Base-by-base conservation (phyloP, 2,329 filamentous ascomycete species). In the Sporothrix phasma region DNA sequence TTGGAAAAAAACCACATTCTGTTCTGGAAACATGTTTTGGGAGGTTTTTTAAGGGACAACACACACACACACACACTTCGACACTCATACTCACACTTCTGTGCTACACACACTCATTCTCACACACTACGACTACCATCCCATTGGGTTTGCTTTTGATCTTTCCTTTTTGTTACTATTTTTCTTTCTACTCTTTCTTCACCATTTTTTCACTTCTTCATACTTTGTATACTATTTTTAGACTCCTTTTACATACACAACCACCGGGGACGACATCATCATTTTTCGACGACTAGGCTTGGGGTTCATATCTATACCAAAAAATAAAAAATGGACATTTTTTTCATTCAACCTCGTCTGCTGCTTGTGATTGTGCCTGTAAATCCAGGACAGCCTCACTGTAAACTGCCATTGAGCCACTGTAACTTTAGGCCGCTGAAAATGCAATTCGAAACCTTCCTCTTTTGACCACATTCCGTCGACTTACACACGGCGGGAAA, bases 191-290 rank as follows among this genome's bases (percentile, higher is more conserved):
- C n/a, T n/a, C n/a, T n/a, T n/a, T 47, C 29, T 26, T 29, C 19
- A 46, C 39, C 19, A 58, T 49, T 41, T 63, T 51, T 63, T 64
- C 54, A 53, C 54, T 59, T 64, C 58, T 64, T 61, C 39, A 39
- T 31, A 29, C 47, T 49, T 58, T 61, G 29, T 61, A 53, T 53
- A 54, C 41, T 61, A 34, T 61, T 39, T 47, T 64, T 43, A 51
- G 29, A 61, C 19, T 61, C 41, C 19, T 49, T 19, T 47, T 61
- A 60, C 56, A 58, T 43, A 58, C 39, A 43, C 51, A 61, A 45
- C 34, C 26, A 29, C 22, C 6, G 37, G 54, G 54, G 54, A 59
- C 54, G 54, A 43, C 54, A 58, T 43, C 19, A 19, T 29, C 54
- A 45, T 31, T 60, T 59, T 54, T 45, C 45, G 29, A 19, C 37